Percentiles rank a stretch among this genome's conserved stretches.
phyloP scores from a whole-genome alignment of 2,329 filamentous ascomycete species.

The Pseudogymnoascus destructans region DNA sequence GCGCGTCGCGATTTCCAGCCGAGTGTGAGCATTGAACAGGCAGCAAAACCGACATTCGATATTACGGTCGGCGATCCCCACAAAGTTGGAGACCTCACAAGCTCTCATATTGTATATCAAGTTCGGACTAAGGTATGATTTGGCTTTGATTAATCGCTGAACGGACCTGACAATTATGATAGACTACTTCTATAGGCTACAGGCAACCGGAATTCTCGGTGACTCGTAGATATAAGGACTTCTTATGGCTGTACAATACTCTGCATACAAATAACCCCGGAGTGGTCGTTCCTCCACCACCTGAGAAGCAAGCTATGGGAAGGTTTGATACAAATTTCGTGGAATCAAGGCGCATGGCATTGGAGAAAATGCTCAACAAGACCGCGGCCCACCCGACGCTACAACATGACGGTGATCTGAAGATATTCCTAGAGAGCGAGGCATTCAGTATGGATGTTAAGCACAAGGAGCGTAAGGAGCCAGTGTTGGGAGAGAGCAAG shows the following conservation, averaged over 20 bases:
- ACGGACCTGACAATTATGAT: constrained; percentile 15
- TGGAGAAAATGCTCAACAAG: constrained; percentile 98
- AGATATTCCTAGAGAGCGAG: constrained; percentile 94
- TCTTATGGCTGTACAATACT: constrained; percentile 93
- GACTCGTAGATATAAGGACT: constrained; percentile 87
- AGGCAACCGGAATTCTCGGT: constrained; percentile 86
- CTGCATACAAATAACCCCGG: constrained; percentile 91
- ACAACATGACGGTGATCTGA: constrained; percentile 86
- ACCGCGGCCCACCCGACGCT: constrained; percentile 77
- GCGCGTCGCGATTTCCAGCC: constrained; percentile 46
- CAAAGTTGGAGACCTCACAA: constrained; percentile 93
- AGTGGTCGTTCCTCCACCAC: constrained; percentile 86
- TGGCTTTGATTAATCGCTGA: not conserved
- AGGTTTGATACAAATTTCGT: constrained; percentile 96
- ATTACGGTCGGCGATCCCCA: constrained; percentile 93
- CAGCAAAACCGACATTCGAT: constrained; percentile 78
- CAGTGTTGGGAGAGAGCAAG: constrained; percentile 77
- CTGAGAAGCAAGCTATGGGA: constrained; percentile 94
- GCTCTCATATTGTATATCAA: constrained; percentile 94
- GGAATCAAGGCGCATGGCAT: constrained; percentile 74
- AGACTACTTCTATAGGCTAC: constrained; percentile 95
- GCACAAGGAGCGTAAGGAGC: constrained; percentile 88
- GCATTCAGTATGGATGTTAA: constrained; percentile 93
- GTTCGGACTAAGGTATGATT: constrained; percentile 71
- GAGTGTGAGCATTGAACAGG: constrained; percentile 84